A percentile compares a stretch with the other conserved stretches of the same genome.
Conservation (phyloP, 2,329 filamentous ascomycete species). For the Cytospora piceae region DNA sequence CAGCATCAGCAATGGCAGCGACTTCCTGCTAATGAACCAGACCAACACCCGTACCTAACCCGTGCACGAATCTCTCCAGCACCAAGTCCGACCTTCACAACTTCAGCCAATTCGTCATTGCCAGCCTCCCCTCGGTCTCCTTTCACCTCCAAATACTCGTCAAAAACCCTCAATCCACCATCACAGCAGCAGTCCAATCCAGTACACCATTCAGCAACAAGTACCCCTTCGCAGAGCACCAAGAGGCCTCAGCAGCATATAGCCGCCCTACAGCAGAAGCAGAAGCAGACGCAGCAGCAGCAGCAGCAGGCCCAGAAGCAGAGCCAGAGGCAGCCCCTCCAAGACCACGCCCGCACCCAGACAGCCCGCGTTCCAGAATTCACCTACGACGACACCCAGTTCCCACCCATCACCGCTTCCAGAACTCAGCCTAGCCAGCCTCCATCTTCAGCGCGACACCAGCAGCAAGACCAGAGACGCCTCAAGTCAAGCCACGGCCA, state of each 20-base stretch:
- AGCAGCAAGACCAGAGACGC: conserved; percentile 36
- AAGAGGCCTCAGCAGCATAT: conserved; percentile 39
- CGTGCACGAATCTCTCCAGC: conserved; percentile 35
- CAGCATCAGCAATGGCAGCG: conserved; percentile 7
- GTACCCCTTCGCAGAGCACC: conserved; percentile 18
- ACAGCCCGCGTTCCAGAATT: conserved; percentile 13
- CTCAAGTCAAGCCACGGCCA: conserved; percentile 38
- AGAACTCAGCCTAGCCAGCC: conserved; percentile 29
- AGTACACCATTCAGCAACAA: conserved; percentile 5
- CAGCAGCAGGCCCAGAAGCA: neutral
- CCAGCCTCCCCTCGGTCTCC: conserved; percentile 50
- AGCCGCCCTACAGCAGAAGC: conserved; percentile 39
- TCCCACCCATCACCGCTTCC: conserved; percentile 38
- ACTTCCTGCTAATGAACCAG: conserved; percentile 36
- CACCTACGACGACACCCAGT: conserved; percentile 35
- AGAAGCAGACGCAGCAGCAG: neutral
- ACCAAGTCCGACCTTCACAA: conserved; percentile 5
- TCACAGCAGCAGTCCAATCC: conserved; percentile 16
- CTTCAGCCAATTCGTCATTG: conserved; percentile 45
- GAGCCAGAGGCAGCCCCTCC: neutral
- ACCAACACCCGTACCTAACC: conserved; percentile 15
- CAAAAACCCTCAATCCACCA: conserved; percentile 37
- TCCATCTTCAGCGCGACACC: conserved; percentile 31
- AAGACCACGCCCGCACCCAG: conserved; percentile 32
- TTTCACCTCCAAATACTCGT: conserved; percentile 51